Percentiles rank a stretch among this genome's conserved stretches.
Conservation (phyloP, 2,329 filamentous ascomycete genomes). For the Achaetomium macrosporum region DNA sequence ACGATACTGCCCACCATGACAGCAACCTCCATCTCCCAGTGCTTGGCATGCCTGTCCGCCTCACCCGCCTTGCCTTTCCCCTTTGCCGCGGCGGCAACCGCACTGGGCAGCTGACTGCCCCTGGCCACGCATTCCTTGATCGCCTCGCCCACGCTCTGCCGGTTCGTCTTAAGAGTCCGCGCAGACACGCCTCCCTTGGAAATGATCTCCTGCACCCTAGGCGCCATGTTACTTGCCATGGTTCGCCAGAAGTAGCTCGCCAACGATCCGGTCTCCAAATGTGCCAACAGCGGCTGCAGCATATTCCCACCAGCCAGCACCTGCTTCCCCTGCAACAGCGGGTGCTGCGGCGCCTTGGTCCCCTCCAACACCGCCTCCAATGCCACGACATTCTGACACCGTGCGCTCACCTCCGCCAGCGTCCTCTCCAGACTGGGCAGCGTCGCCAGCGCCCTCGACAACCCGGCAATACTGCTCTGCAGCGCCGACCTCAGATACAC, state of each 20-base stretch:
- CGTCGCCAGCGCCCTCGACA: constrained; percentile 71
- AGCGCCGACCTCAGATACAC: constrained; percentile 75
- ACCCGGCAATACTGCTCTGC: constrained; percentile 67
- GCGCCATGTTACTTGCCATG: constrained; percentile 69
- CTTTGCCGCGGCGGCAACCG: constrained; percentile 36
- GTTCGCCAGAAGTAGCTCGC: constrained; percentile 92
- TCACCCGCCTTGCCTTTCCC: constrained; percentile 39
- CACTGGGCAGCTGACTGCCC: constrained; percentile 64
- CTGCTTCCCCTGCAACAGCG: constrained; percentile 44
- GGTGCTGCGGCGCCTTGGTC: constrained; percentile 63
- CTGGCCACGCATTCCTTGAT: constrained; percentile 77
- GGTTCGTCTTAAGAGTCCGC: constrained; percentile 71
- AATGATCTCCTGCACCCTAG: constrained; percentile 78
- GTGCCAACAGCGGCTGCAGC: constrained; percentile 63
- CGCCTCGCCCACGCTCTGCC: constrained; percentile 66
- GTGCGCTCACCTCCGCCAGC: constrained; percentile 70
- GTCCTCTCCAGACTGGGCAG: constrained; percentile 78
- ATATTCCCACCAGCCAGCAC: constrained; percentile 40
- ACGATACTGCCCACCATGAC: constrained; percentile 89
- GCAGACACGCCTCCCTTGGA: constrained; percentile 77
- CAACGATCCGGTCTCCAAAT: constrained; percentile 82
- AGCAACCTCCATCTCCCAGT: constrained; percentile 85
- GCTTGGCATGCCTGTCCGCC: constrained; percentile 34
- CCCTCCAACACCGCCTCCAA: constrained; percentile 70
- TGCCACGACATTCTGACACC: constrained; percentile 88